These are phyloP conservation scores for Neurospora crassa DNA, from an alignment of 2,329 filamentous ascomycete genomes.

Conservation along the genomic window DNA sequence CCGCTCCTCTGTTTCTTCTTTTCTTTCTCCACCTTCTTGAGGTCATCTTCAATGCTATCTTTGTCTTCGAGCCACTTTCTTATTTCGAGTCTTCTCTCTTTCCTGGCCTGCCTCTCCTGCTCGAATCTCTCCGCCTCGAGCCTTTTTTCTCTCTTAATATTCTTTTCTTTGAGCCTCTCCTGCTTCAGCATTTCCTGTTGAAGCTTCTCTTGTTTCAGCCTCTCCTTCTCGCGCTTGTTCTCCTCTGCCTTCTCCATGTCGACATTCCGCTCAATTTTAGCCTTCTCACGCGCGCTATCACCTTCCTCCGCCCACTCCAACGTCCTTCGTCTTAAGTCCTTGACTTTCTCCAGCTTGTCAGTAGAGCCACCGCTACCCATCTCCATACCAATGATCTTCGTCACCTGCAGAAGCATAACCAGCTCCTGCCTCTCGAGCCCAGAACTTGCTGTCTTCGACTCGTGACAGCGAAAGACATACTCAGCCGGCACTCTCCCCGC, in stretches of 20 bases:
- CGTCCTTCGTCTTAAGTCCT: background rate
- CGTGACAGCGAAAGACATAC: background rate
- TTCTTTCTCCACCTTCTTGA: background rate
- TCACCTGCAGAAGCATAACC: background rate
- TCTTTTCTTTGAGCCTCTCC: background rate
- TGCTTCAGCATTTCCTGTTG: background rate
- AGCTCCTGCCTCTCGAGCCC: background rate
- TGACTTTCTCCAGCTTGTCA: background rate
- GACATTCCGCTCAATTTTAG: background rate
- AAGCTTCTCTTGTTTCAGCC: background rate
- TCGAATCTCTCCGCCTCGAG: background rate
- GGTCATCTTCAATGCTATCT: rapidly evolving
- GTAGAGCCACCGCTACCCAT: background rate
- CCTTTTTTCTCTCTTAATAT: background rate
- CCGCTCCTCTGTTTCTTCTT: background rate
- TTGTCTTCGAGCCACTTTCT: background rate
- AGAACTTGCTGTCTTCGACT: background rate
- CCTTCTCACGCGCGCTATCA: background rate
- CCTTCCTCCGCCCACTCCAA: background rate
- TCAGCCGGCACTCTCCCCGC: background rate
- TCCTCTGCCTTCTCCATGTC: background rate
- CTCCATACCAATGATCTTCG: background rate
- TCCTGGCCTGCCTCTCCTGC: background rate
- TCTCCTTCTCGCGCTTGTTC: background rate
- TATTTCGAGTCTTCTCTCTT: background rate